Evolutionary conservation across 2,329 filamentous ascomycete genomes (phyloP), one percentile per base, ranked within the genome.

Genomic region (Penicillium sp.): DNA sequence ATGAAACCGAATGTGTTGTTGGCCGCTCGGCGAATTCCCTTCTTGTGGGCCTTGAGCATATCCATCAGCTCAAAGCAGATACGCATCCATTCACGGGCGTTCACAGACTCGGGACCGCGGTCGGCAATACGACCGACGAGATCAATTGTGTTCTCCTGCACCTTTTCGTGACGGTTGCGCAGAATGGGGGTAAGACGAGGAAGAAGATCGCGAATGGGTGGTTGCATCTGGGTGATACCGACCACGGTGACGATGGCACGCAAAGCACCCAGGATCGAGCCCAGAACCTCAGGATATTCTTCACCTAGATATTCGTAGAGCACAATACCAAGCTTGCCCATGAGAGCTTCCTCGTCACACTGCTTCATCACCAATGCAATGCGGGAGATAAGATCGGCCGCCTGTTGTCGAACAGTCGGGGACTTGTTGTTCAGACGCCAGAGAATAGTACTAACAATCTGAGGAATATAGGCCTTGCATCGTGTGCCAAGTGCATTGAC

Each of bases 1-100:
- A 99, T 99, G 82, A 97, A 99, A 73, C 94, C 94, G 68, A 99
- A 99, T 0, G 94, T 99, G 80, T 99, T 99, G 84, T 99, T 99
- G 66, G 94, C 95, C 22, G 94, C 94, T 74, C 94, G 88, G 62
- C 94, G 89, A 65, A 99, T 99, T 62, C 94, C 95, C 82, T 99
- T 99, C 79, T 99, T 99, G 81, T 99, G 94, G 7, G 94, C 94
- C 77, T 99, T 99, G 68, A 99, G 84, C 94, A 99, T 99, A 77
- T 99, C 94, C 30, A 99, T 85, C 51, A 99, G 81, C 78, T 99
- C 94, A 75, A 99, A 99, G 78, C 94, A 99, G 73, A 99, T 99
- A 72, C 94, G 88, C 95, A 99, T 99, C 94, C 94, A 99, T 76
- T 99, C 94, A 69, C 94, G 86, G 14, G 94, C 92, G 70, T 96